Percentiles rank a stretch among this genome's conserved stretches.
These are phyloP conservation scores for Colletotrichum caudatum DNA, from an alignment of 2,329 filamentous ascomycete species.

Conservation along the genomic window DNA sequence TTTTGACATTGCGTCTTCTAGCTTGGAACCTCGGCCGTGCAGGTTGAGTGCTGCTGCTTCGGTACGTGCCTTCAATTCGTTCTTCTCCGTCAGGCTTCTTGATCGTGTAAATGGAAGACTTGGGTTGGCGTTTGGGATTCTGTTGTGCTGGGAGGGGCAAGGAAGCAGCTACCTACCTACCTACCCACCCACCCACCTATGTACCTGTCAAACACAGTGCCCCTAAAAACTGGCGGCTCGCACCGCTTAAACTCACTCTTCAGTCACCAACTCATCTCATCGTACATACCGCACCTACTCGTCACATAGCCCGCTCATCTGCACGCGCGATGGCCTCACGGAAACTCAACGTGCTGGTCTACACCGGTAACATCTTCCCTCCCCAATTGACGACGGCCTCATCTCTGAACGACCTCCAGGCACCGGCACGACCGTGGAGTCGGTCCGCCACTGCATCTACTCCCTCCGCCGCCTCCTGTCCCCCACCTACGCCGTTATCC, in stretches of 20 bases:
- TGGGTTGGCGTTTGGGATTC: constrained; percentile 10
- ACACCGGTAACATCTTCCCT: constrained; percentile 73
- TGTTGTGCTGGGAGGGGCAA: constrained; percentile 13
- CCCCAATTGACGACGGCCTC: constrained; percentile 43
- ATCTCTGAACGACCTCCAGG: constrained; percentile 61
- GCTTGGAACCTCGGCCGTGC: background rate
- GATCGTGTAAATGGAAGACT: constrained; percentile 25
- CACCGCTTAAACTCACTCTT: constrained; percentile 20
- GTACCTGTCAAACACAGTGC: constrained; percentile 17
- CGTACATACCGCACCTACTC: background rate
- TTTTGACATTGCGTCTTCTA: constrained; percentile 62
- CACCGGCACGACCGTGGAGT: constrained; percentile 86
- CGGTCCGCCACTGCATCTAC: constrained; percentile 89
- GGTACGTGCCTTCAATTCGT: background rate
- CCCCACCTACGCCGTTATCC: constrained; percentile 92
- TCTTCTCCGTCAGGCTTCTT: background rate
- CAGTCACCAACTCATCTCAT: constrained; percentile 15
- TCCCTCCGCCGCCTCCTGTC: constrained; percentile 87
- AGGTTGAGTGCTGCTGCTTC: background rate
- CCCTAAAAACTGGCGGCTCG: constrained; percentile 23
- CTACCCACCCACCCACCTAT: no score
- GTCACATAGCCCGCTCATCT: constrained; percentile 14
- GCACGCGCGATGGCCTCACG: constrained; percentile 68
- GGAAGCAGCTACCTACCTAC: no score
- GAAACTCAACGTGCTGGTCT: constrained; percentile 92